A percentile compares a stretch with the other conserved stretches of the same genome.
phyloP scores from a whole-genome alignment of 108 stramenopile genomes.

The Skeletonema tropicum region DNA sequence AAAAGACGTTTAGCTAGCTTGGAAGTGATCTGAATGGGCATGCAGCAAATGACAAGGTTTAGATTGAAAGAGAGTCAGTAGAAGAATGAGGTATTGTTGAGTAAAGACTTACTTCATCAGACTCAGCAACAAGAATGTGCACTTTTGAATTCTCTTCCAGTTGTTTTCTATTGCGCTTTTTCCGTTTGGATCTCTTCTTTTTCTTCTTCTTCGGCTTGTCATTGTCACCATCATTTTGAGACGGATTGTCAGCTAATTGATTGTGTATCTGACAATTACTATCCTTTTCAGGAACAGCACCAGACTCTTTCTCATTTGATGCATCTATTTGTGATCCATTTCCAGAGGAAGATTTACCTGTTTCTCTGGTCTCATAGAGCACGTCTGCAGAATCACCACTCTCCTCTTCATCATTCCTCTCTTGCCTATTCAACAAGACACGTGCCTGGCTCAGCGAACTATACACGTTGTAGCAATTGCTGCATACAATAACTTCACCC shows the following conservation, averaged over 20 bases:
- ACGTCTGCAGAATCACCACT: slow-evolving; percentile 1
- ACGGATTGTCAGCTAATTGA: not conserved
- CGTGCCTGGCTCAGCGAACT: slow-evolving; percentile 46
- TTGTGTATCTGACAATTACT: not conserved
- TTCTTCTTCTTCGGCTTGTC: slow-evolving; percentile 13
- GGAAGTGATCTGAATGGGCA: slow-evolving; percentile 27
- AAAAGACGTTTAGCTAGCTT: slow-evolving; percentile 47
- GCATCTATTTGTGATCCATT: not conserved
- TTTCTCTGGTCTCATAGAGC: slow-evolving; percentile 8
- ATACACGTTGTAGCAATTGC: slow-evolving; percentile 49
- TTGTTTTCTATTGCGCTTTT: slow-evolving; percentile 31
- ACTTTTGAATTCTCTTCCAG: slow-evolving; percentile 48
- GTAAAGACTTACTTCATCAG: slow-evolving; percentile 37
- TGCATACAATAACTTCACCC: slow-evolving; percentile 48
- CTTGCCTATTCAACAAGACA: slow-evolving; percentile 15
- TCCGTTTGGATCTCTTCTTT: slow-evolving; percentile 17
- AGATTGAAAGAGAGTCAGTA: not conserved
- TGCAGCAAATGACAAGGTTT: not conserved
- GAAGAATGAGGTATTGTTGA: not conserved
- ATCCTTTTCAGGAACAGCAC: not conserved
- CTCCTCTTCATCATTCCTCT: slow-evolving; percentile 41
- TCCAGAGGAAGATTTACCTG: not conserved
- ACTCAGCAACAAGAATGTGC: slow-evolving; percentile 32
- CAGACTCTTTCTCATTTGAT: not conserved
- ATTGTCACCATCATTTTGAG: not conserved